Conservation (phyloP, 208 protist species). For the Strigomonas culicis region DNA sequence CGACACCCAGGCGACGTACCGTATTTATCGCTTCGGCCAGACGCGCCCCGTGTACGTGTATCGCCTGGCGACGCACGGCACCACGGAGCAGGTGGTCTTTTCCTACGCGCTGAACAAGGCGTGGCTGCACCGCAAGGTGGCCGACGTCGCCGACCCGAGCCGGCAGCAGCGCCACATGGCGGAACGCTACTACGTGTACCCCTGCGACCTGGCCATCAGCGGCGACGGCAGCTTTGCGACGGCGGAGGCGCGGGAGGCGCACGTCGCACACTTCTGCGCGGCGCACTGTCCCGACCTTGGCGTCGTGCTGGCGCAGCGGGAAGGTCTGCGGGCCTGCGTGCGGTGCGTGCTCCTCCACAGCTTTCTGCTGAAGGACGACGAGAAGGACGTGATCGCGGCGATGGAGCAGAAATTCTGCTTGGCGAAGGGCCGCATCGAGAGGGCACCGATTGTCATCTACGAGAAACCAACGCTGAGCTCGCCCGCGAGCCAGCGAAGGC, state of each 20-base stretch:
- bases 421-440: background rate
- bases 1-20: slow-evolving; percentile 92
- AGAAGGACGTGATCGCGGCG: slow-evolving; percentile 27
- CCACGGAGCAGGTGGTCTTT: slow-evolving; percentile 93
- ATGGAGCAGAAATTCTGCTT: background rate
- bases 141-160: slow-evolving; percentile 66
- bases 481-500: slow-evolving; percentile 5
- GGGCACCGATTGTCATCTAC: background rate
- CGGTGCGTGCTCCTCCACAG: slow-evolving; percentile 53
- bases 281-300: background rate
- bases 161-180: slow-evolving; percentile 70
- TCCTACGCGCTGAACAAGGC: slow-evolving; percentile 77
- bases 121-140: slow-evolving; percentile 87
- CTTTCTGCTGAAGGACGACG: slow-evolving; percentile 64
- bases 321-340: slow-evolving; percentile 21
- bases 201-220: slow-evolving; percentile 44
- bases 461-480: background rate
- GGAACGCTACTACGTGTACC: slow-evolving; percentile 73
- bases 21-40: slow-evolving; percentile 94
- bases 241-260: background rate
- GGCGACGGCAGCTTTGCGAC: slow-evolving; percentile 2
- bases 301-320: slow-evolving; percentile 1
- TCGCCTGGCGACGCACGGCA: slow-evolving; percentile 87
- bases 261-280: background rate
- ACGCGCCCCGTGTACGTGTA: slow-evolving; percentile 87